Base-by-base conservation (phyloP, 23 red algal species). In the Gracilaria caudata region DNA sequence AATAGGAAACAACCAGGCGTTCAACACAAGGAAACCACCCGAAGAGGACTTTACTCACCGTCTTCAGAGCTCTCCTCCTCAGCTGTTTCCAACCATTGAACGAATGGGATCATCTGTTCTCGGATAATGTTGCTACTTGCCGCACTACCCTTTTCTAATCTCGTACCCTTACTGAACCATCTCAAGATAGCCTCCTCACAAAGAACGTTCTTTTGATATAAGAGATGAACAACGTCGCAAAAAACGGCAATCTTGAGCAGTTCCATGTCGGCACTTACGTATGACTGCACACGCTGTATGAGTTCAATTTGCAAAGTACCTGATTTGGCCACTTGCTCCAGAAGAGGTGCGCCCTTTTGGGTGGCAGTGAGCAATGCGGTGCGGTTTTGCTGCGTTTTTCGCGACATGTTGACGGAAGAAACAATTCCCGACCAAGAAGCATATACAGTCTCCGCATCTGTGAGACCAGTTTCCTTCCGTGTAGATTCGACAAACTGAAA, bases 71-170 rank as follows among this genome's bases (percentile, higher is more conserved):
- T 84, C 77, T 87, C 83, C 54, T 95, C 93, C 47, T 95, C 93
- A 5, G 93, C 93, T 2, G 93, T 95, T 65, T 95, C 93, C 24
- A 95, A 70, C 93, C 93, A 95, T 82, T 86, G 82, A 79, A 95
- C 78, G 58, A 95, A 95, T 21, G 93, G 84, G 17, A 77, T 63
- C 93, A 95, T 95, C 61, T 95, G 93, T 51, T 89, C 78, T 44
- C 93, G 77, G 55, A 95, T 90, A 33, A 95, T 95, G 51, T 90
- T 90, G 28, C 73, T 81, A 55, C 74, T 83, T 29, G 93, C 93
- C 0, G 93, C 93, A 46, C 66, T 78, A 38, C 93, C 93, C 79
- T 95, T 95, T 68, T 89, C 81, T 41, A 95, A 55, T 64, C 84
- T 89, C 33, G 71, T 85, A 24, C 86, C 80, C 25, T 85, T 74